These are phyloP conservation scores for Vanderwaltozyma verrucispora DNA, from an alignment of 805 yeast species.

Conservation along the genomic window DNA sequence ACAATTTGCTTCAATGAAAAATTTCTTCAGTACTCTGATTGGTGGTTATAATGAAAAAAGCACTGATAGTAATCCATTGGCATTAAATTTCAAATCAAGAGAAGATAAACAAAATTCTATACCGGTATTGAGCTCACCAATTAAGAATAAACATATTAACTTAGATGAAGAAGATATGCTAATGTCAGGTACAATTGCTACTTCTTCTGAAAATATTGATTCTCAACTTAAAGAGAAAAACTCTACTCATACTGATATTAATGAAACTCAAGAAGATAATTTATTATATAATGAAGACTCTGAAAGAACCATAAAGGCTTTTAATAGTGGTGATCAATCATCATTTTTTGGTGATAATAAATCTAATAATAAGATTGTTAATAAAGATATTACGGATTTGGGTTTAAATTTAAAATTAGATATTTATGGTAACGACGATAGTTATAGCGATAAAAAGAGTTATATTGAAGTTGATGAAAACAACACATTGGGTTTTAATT, in stretches of 20 bases:
- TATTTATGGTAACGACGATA: constrained; percentile 7
- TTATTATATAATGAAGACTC: no score
- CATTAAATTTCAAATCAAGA: constrained; percentile 14
- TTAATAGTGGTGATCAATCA: background rate
- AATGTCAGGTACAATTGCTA: constrained; percentile 16
- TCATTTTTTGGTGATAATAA: background rate
- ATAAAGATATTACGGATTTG: background rate
- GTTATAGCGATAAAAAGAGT: no score
- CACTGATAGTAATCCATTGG: constrained; percentile 11
- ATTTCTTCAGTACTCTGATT: constrained; percentile 11
- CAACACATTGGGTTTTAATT: no score
- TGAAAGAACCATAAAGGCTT: background rate
- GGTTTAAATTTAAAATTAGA: constrained; percentile 5
- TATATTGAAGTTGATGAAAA: no score
- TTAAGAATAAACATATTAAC: background rate
- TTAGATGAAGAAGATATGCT: constrained; percentile 25
- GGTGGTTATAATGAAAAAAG: constrained; percentile 8
- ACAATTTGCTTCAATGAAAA: constrained; percentile 5
- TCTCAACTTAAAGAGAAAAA: no score
- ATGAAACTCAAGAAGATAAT: no score
- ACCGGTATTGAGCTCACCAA: constrained; percentile 2
- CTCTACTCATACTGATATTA: no score
- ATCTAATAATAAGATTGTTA: background rate
- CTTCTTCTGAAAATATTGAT: no score
- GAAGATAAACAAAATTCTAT: constrained; percentile 6